These are phyloP conservation scores for Baorangia bicolor DNA, from an alignment of 768 basidiomycete species.

Conservation along the genomic window DNA sequence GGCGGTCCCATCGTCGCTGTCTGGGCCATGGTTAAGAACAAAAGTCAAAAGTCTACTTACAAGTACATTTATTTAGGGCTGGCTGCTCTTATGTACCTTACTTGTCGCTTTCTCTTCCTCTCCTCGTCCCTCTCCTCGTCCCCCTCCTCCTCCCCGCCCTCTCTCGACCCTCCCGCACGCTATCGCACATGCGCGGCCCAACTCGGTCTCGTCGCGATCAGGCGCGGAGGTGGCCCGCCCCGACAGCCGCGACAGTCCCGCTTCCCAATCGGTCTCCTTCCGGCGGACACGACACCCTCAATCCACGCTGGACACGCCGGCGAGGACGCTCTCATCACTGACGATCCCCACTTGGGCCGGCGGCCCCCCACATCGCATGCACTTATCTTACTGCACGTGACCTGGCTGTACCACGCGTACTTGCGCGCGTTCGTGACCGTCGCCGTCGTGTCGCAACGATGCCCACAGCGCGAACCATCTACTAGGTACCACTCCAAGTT, in stretches of 20 bases:
- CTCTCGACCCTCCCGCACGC: neutral
- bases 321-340: neutral
- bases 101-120: constrained; percentile 2
- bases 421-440: constrained; percentile 1
- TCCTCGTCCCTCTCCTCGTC: constrained; percentile 1
- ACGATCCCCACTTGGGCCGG: constrained; percentile 11
- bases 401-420: constrained; percentile 9
- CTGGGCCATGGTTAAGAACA: constrained; percentile 52
- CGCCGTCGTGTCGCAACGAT: constrained; percentile 5
- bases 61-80: constrained; percentile 37
- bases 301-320: constrained; percentile 5
- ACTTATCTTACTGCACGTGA: constrained; percentile 30
- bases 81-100: constrained; percentile 26
- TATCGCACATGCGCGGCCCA: neutral
- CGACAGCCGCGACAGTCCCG: neutral
- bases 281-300: neutral
- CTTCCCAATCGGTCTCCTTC: constrained; percentile 1
- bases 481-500: neutral
- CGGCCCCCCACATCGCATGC: constrained; percentile 12
- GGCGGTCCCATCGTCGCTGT: constrained; percentile 74
- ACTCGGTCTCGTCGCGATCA: constrained; percentile 19
- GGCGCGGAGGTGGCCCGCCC: neutral
- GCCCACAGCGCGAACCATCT: neutral
- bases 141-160: neutral
- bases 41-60: constrained; percentile 8